These are phyloP conservation scores for Malassezia equina DNA, from an alignment of 1,284 basidiomycete species.

Conservation along the genomic window DNA sequence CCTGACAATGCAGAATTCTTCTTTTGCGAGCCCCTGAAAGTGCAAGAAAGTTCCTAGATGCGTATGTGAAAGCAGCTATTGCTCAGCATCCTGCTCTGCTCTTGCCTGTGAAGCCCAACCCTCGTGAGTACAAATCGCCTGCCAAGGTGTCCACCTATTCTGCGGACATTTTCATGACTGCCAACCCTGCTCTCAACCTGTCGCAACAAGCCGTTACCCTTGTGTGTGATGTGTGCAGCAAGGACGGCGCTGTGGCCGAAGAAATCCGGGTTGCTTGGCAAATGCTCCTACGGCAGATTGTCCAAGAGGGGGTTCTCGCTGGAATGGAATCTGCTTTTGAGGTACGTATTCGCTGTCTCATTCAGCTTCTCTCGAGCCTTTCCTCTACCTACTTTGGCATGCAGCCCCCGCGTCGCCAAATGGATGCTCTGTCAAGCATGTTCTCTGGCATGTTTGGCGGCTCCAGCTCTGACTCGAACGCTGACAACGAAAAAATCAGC, in stretches of 20 bases:
- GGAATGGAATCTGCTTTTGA: conserved; percentile 5
- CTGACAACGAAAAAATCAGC: background rate
- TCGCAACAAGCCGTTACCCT: conserved; percentile 37
- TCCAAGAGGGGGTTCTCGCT: conserved; percentile 2
- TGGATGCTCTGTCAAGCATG: conserved; percentile 16
- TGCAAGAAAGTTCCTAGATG: conserved; percentile 23
- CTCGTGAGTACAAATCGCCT: conserved; percentile 35
- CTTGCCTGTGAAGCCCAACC: conserved; percentile 40
- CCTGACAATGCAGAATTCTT: background rate
- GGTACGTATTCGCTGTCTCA: background rate
- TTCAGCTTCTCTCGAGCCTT: conserved; percentile 8
- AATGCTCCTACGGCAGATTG: conserved; percentile 6
- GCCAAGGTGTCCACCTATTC: conserved; percentile 13
- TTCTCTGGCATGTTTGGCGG: conserved; percentile 10
- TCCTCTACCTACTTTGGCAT: conserved; percentile 11
- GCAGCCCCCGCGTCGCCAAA: conserved; percentile 2
- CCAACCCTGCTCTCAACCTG: conserved; percentile 41
- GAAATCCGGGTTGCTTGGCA: conserved; percentile 14
- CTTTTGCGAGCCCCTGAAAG: background rate
- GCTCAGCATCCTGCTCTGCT: conserved; percentile 28
- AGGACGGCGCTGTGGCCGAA: background rate
- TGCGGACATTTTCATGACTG: conserved; percentile 33
- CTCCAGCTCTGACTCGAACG: background rate
- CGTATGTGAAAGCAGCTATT: conserved; percentile 24
- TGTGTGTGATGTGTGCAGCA: conserved; percentile 20